Base-by-base conservation (phyloP, 345 rosid genomes). In the Excoecaria cochinchinensis region DNA sequence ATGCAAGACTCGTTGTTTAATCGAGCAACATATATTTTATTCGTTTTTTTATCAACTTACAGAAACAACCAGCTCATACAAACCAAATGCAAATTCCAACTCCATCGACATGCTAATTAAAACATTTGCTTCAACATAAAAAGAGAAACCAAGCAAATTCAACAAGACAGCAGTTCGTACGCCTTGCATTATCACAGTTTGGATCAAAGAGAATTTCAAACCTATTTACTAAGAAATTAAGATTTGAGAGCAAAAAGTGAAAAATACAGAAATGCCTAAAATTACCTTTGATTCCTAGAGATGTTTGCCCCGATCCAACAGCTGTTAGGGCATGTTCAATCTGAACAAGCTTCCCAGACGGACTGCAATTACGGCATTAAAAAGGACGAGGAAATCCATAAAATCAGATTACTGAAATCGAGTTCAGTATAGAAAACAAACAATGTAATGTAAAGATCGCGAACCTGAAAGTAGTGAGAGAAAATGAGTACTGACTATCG, bases 261-360 rank as follows among this genome's bases (percentile, higher is more conserved):
- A 63, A 44, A 63, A 44, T 62, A 11, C 10, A 8, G 4, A 53
- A 70, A 42, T 25, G 19, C 4, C 6, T 19, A 4, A 51, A 47
- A 73, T 77, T 68, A 94, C 97, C 99, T 87, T 92, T 91, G 78
- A 95, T 95, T 21, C 99, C 97, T 14, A 95, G 77, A 39, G 99
- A 95, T 7, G 99, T 95, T 76, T 95, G 99, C 17, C 99, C 97
- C 9, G 97, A 95, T 58, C 97, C 94, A 36, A 95, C 99, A 13
- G 97, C 97, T 4, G 95, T 92, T 72, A 95, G 79, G 47, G 99
- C 99, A 76, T 95, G 97, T 79, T 95, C 99, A 56, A 91, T 95
- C 91, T 95, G 97, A 80, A 95, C 99, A 31, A 95, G 94, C 92
- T 95, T 92, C 15, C 99, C 97, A 19, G 99, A 92, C 74, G 99